Evolutionary conservation across 2,329 filamentous ascomycete species (phyloP).

Genomic region (Ascochyta pisi): DNA sequence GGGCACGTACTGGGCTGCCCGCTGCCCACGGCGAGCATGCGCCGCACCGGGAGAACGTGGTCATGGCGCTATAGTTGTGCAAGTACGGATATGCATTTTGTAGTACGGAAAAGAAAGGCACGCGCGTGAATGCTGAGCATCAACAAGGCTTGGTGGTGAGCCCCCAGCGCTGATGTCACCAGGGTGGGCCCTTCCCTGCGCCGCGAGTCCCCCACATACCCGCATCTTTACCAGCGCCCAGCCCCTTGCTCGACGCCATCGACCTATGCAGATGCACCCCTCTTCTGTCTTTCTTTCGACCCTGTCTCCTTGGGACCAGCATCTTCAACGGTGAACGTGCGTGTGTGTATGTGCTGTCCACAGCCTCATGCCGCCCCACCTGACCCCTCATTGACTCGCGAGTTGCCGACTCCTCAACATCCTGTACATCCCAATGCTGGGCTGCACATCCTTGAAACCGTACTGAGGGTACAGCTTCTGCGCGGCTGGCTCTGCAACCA

Average conservation of each 20-base stretch:
- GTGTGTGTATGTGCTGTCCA: not conserved
- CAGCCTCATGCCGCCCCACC: slow-evolving; percentile 3
- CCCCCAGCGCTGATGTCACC: slow-evolving; percentile 11
- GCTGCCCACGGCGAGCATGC: not conserved
- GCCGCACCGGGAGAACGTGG: not conserved
- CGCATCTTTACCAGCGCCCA: not conserved
- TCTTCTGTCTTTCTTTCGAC: too few species aligned
- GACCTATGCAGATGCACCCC: too few species aligned
- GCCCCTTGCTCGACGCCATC: too few species aligned
- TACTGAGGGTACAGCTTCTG: slow-evolving; percentile 55
- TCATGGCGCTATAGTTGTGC: slow-evolving; percentile 5
- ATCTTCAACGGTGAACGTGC: not conserved
- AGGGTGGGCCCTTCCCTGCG: not conserved
- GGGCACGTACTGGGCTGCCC: slow-evolving; percentile 1
- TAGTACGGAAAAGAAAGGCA: not conserved
- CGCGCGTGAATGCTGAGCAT: not conserved
- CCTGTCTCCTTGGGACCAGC: not conserved
- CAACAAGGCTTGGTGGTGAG: slow-evolving; percentile 1
- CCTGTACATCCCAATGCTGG: slow-evolving; percentile 42
- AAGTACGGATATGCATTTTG: slow-evolving; percentile 1
- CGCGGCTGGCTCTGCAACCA: slow-evolving; percentile 57
- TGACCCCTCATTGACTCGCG: slow-evolving; percentile 18
- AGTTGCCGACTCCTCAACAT: slow-evolving; percentile 27
- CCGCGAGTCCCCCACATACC: not conserved
- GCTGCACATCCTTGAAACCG: slow-evolving; percentile 54